Base-by-base conservation (phyloP, 2,329 filamentous ascomycete species). In the Blastomyces emzantsi region DNA sequence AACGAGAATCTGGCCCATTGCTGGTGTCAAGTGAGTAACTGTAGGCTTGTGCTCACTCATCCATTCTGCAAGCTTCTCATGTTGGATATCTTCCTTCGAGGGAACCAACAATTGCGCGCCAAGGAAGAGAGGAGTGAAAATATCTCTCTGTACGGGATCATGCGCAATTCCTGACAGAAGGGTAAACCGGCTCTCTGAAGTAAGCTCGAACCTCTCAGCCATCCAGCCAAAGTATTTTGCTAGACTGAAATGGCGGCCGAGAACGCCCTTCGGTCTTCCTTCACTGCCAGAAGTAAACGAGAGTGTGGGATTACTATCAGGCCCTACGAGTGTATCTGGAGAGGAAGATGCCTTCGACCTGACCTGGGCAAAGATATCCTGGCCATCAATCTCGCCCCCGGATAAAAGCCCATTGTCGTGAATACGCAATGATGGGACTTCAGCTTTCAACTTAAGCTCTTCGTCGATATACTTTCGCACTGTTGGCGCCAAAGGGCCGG, bases 1-100 rank as follows among this genome's bases (percentile, higher is more conserved):
- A n/a, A 93, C 87, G 1, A 97, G 79, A 66, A 97, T 94, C 70
- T 97, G 90, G 63, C 92, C 92, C 92, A 97, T 97, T 64, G 94
- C 94, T 11, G 94, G 94, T 1, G 94, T 99, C 49, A 97, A 78
- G 76, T 97, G 94, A 15, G 89, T 91, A 25, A 92, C 89, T 19
- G 87, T 96, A 2, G 89, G 85, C 63, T 83, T 78, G 71, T 89
- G 84, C 61, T 88, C 84, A 61, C 82, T 81, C 83, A 97, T 90
- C 94, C 94, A 99, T 72, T 96, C 91, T 4, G 88, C 88, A 17
- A 97, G 80, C 70, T 82, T 87, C 76, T 96, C 92, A 73, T 97
- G 89, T 62, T 88, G 85, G 65, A 97, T 97, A 69, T 92, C 87
- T 66, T 96, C 92, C 64, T 84, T 84, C 13, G 90, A 84, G 0